phyloP scores from a whole-genome alignment of 495 filamentous ascomycete species.

The Penicillium bialowiezense region DNA sequence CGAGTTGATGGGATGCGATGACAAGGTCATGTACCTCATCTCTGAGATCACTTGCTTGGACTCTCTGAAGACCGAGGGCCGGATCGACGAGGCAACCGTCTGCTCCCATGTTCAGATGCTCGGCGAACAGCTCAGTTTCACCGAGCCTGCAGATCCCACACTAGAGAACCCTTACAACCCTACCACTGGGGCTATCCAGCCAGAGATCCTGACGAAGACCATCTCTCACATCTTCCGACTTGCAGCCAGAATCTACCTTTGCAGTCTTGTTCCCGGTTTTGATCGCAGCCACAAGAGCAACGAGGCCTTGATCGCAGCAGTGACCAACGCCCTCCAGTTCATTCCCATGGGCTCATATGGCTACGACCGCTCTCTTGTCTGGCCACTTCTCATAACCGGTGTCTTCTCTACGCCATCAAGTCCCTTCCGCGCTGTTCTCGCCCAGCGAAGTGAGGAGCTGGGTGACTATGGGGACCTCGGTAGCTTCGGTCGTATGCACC shows the following conservation, averaged over 20 bases:
- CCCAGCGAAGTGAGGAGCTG: conserved; percentile 64
- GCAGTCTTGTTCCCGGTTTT: conserved; percentile 87
- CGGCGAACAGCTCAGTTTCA: conserved; percentile 76
- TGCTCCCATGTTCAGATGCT: conserved; percentile 82
- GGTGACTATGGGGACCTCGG: conserved; percentile 76
- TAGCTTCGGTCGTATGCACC: conserved; percentile 80
- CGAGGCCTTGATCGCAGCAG: conserved; percentile 67
- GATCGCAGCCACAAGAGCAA: conserved; percentile 67
- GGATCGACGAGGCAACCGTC: conserved; percentile 73
- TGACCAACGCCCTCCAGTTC: conserved; percentile 66
- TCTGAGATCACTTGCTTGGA: conserved; percentile 96
- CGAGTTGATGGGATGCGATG: conserved; percentile 97
- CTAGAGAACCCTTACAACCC: conserved; percentile 50
- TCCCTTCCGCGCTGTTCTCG: conserved; percentile 71
- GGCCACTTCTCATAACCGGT: conserved; percentile 88
- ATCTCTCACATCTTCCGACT: conserved; percentile 87
- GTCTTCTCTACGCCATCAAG: conserved; percentile 66
- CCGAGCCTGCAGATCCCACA: conserved; percentile 58
- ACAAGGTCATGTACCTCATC: conserved; percentile 96
- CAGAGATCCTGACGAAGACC: conserved; percentile 77
- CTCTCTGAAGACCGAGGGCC: conserved; percentile 74
- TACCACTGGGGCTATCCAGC: conserved; percentile 69
- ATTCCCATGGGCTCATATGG: conserved; percentile 79
- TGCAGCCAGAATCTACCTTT: conserved; percentile 92
- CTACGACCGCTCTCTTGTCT: conserved; percentile 87